Conservation (phyloP, 23 red algal species). For the Chondrus crispus region DNA sequence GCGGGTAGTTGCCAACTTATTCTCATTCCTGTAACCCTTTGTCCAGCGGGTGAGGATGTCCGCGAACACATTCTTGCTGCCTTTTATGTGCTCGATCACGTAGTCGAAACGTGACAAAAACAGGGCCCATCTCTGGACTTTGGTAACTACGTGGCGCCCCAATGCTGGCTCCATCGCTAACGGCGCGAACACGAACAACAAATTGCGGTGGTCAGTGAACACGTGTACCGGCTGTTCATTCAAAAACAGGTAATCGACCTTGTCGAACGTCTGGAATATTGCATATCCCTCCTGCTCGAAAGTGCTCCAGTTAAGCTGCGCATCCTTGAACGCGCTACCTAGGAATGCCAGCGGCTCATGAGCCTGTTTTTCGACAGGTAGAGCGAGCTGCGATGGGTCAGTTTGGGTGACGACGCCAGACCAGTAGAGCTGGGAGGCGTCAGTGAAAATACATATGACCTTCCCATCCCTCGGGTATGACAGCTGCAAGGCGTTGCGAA, state of each 20-base stretch:
- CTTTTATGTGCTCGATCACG: slow-evolving; percentile 20
- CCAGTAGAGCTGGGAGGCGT: neutral
- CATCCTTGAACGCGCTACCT: neutral
- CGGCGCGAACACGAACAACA: slow-evolving; percentile 35
- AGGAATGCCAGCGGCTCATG: slow-evolving; percentile 15
- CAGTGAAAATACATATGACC: slow-evolving; percentile 2
- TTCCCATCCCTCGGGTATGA: neutral
- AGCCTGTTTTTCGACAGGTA: neutral
- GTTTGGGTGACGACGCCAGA: slow-evolving; percentile 19
- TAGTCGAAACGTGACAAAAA: slow-evolving; percentile 30
- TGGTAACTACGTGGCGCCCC: slow-evolving; percentile 13
- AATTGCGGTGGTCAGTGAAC: slow-evolving; percentile 37
- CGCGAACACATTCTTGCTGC: neutral
- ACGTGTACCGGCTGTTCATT: neutral
- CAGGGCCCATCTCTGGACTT: slow-evolving; percentile 23
- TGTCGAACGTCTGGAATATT: neutral
- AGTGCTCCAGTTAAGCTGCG: neutral
- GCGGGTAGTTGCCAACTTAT: neutral
- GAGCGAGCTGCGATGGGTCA: neutral
- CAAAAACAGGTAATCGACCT: neutral
- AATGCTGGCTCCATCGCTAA: neutral
- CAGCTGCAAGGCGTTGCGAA: neutral
- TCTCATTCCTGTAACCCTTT: neutral
- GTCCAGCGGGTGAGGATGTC: slow-evolving; percentile 10
- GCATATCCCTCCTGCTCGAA: slow-evolving; percentile 2